Evolutionary conservation across 1,284 basidiomycete species (phyloP).

Genomic region (Tremellales sp.): DNA sequence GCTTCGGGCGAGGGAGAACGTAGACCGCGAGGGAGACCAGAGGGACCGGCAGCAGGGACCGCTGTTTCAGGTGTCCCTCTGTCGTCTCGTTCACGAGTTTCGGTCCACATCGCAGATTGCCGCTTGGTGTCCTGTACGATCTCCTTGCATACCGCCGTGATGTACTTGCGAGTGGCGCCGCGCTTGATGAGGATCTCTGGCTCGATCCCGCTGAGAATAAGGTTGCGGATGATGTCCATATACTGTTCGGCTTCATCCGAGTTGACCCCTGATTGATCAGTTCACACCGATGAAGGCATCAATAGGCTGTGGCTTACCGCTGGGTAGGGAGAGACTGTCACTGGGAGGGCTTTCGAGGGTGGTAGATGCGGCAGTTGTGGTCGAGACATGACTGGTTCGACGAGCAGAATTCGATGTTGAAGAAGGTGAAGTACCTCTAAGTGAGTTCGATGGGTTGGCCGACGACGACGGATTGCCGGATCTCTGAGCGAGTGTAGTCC

Average conservation of each 20-base stretch:
- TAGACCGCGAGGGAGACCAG: not conserved
- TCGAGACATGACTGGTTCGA: too few relatives aligned
- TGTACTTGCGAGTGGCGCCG: conserved; percentile 30
- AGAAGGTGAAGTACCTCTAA: too few relatives aligned
- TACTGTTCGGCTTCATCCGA: conserved; percentile 29
- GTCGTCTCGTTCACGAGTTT: conserved; percentile 16
- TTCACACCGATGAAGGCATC: conserved; percentile 2
- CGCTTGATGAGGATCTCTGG: conserved; percentile 28
- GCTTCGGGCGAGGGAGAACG: not conserved
- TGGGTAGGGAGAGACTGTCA: too few relatives aligned
- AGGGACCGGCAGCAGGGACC: not conserved
- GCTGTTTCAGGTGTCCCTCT: too few relatives aligned
- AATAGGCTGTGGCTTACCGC: too few relatives aligned
- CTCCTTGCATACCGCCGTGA: conserved; percentile 34
- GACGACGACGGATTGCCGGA: too few relatives aligned
- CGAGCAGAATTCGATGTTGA: too few relatives aligned
- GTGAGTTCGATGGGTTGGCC: too few relatives aligned
- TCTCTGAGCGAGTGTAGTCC: not conserved
- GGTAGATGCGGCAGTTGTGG: too few relatives aligned
- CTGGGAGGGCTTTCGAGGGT: too few relatives aligned
- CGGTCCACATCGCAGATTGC: conserved; percentile 17
- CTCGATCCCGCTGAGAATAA: conserved; percentile 27
- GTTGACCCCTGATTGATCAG: conserved; percentile 17
- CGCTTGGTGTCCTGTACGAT: conserved; percentile 37
- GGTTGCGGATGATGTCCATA: conserved; percentile 31